Conservation (phyloP, 140 eudicot species). For the Oenanthe javanica region DNA sequence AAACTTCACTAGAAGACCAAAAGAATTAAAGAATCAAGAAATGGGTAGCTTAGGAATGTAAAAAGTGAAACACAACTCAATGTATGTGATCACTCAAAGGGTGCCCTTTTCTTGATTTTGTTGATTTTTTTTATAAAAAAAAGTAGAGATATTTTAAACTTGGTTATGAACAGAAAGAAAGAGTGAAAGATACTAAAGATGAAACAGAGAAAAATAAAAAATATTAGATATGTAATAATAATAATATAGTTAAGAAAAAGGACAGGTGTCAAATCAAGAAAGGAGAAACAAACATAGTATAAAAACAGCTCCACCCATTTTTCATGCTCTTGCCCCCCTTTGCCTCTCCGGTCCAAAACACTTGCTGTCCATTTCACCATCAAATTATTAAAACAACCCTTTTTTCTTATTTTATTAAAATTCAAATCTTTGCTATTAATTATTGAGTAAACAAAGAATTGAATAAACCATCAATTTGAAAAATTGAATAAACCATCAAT, state of each 20-base stretch:
- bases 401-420: neutral
- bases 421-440: neutral
- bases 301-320: slow-evolving; percentile 67
- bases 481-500: no score
- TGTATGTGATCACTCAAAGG: slow-evolving; percentile 19
- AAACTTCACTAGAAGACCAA: neutral
- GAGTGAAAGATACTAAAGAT: neutral
- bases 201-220: slow-evolving; percentile 18
- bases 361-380: neutral
- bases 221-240: neutral
- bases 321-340: slow-evolving; percentile 23
- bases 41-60: slow-evolving; percentile 22
- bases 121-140: neutral
- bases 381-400: neutral
- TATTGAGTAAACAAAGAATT: no score
- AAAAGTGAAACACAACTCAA: slow-evolving; percentile 24
- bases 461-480: no score
- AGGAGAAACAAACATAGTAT: slow-evolving; percentile 19
- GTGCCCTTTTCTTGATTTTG: slow-evolving; percentile 18
- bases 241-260: slow-evolving; percentile 6
- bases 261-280: slow-evolving; percentile 43
- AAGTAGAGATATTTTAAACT: slow-evolving; percentile 2
- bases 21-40: slow-evolving; percentile 16
- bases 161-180: neutral
- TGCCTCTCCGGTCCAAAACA: slow-evolving; percentile 30